Percentiles rank a stretch among this genome's conserved stretches.
Evolutionary conservation across 2,329 filamentous ascomycete species (phyloP).

Genomic region (Onygenales sp.): DNA sequence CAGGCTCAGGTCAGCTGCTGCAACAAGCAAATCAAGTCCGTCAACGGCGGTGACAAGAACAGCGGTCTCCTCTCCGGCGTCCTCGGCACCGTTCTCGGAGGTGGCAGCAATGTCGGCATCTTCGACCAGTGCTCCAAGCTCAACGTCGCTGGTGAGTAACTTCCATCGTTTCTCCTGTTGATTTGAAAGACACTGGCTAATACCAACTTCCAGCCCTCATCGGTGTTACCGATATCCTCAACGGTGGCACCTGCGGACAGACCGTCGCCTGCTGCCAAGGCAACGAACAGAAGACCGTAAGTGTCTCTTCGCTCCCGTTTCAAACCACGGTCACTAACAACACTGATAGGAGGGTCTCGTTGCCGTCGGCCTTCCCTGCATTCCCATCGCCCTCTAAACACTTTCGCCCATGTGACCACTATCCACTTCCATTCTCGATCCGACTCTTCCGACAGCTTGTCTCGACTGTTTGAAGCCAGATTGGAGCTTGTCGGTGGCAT

Average conservation of each 20-base stretch:
- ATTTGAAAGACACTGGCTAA: constrained; percentile 2
- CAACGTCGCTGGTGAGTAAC: constrained; percentile 20
- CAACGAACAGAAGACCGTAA: constrained; percentile 8
- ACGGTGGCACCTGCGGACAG: constrained; percentile 8
- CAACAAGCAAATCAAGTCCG: constrained; percentile 29
- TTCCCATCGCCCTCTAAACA: constrained; percentile 30
- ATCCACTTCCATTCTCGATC: constrained; percentile 1
- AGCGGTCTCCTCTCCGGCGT: constrained; percentile 24
- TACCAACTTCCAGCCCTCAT: constrained; percentile 16
- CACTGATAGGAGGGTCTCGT: constrained; percentile 21
- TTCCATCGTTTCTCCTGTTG: background rate
- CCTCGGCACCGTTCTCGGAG: constrained; percentile 24
- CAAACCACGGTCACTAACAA: constrained; percentile 5
- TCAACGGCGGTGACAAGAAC: constrained; percentile 26
- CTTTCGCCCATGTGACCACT: background rate
- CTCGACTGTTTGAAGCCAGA: background rate
- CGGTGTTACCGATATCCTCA: constrained; percentile 15
- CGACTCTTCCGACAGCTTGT: background rate
- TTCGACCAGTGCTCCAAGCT: constrained; percentile 35
- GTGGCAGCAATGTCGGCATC: constrained; percentile 27
- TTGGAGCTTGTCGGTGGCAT: background rate
- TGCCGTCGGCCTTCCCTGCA: constrained; percentile 27
- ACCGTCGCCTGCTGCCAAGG: constrained; percentile 12
- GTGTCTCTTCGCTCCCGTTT: background rate
- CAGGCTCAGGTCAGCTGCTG: constrained; percentile 11